Percentiles rank a stretch among this genome's conserved stretches.
phyloP scores from a whole-genome alignment of 208 protist genomes.

The Acanthamoeba castellanii region DNA sequence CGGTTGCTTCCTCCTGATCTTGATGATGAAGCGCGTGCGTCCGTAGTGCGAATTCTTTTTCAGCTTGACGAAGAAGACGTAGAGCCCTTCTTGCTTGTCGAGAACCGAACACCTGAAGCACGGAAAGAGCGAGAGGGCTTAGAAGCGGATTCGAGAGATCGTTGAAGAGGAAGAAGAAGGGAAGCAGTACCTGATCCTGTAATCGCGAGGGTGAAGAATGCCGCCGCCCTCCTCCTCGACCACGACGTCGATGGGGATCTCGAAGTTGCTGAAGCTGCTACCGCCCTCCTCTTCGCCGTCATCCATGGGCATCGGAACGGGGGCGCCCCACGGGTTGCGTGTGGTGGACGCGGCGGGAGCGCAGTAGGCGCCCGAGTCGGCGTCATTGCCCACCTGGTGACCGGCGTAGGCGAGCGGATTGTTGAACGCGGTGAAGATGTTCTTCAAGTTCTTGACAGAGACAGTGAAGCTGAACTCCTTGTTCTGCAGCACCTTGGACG shows the following conservation, averaged over 20 bases:
- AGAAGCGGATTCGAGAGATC: not conserved
- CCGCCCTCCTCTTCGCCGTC: conserved; percentile 35
- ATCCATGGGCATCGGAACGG: conserved; percentile 61
- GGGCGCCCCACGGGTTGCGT: conserved; percentile 71
- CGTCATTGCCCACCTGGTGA: not conserved
- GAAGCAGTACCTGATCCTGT: conserved; percentile 31
- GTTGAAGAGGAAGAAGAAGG: not conserved
- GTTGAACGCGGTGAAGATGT: conserved; percentile 20
- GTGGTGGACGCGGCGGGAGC: not conserved
- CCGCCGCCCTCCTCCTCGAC: conserved; percentile 70
- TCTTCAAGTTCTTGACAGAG: conserved; percentile 19
- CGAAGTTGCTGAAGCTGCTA: conserved; percentile 35
- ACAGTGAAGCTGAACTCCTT: conserved; percentile 75
- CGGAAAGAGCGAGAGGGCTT: too few relatives aligned
- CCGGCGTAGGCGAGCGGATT: not conserved
- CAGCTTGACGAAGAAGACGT: conserved; percentile 76
- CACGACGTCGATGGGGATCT: conserved; percentile 67
- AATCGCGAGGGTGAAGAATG: conserved; percentile 56
- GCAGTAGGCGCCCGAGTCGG: conserved; percentile 10
- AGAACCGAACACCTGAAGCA: conserved; percentile 51
- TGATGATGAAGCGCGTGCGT: conserved; percentile 72
- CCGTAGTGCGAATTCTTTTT: conserved; percentile 75
- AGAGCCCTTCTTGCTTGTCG: conserved; percentile 70
- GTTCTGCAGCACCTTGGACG: conserved; percentile 67
- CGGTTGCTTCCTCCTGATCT: conserved; percentile 61